Evolutionary conservation across 2,329 filamentous ascomycete species (phyloP).

Genomic region (Calonectria pseudoturangicola): DNA sequence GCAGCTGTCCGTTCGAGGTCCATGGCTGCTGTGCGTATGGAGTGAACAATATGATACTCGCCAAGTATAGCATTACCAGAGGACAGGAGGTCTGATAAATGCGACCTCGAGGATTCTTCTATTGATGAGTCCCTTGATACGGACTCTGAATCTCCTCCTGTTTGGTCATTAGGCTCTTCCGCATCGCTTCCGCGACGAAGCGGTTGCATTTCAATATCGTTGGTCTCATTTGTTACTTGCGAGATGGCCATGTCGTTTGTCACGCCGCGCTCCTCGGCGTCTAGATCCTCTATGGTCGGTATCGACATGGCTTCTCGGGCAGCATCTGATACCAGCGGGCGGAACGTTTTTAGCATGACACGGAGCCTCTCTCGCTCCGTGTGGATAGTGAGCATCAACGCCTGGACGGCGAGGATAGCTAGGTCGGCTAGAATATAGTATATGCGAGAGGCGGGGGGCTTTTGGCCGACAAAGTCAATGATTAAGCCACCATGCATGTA

Average conservation of each 20-base stretch:
- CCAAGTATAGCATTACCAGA: slow-evolving; percentile 74
- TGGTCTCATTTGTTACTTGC: slow-evolving; percentile 59
- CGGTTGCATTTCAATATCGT: slow-evolving; percentile 68
- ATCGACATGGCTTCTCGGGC: slow-evolving; percentile 52
- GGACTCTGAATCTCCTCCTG: slow-evolving; percentile 54
- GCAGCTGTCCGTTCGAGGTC: slow-evolving; percentile 69
- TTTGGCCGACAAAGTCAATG: slow-evolving; percentile 81
- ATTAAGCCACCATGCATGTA: slow-evolving; percentile 81
- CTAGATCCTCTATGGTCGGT: slow-evolving; percentile 68
- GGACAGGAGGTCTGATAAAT: slow-evolving; percentile 68
- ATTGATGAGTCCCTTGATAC: slow-evolving; percentile 51
- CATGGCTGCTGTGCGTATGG: slow-evolving; percentile 68
- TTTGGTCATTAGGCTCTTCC: slow-evolving; percentile 50
- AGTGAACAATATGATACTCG: slow-evolving; percentile 72
- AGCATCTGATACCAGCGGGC: slow-evolving; percentile 57
- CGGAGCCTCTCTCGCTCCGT: slow-evolving; percentile 75
- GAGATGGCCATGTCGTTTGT: slow-evolving; percentile 62
- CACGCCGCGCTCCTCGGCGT: slow-evolving; percentile 74
- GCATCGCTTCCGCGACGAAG: slow-evolving; percentile 50
- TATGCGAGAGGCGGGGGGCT: slow-evolving; percentile 74
- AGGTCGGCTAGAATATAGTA: slow-evolving; percentile 75
- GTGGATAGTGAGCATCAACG: slow-evolving; percentile 78
- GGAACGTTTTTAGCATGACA: slow-evolving; percentile 66
- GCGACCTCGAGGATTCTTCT: slow-evolving; percentile 59
- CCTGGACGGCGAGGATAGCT: slow-evolving; percentile 74